phyloP scores from a whole-genome alignment of 1,139 yeast species.

The Taphrina populina region DNA sequence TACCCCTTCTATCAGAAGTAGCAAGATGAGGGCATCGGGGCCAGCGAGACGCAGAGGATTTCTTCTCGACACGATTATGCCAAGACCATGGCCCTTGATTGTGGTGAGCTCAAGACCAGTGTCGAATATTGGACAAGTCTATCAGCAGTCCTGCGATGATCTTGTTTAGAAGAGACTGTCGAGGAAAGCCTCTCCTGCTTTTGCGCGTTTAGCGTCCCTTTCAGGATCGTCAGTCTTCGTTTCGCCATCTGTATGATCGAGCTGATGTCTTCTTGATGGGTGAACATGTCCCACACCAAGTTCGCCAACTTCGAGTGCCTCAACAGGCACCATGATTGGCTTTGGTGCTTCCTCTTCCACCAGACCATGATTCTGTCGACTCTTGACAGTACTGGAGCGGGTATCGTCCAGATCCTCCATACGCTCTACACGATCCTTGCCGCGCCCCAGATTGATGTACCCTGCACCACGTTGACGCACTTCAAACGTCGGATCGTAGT shows the following conservation, averaged over 20 bases:
- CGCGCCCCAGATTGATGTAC: conserved; percentile 23
- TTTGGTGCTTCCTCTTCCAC: conserved; percentile 4
- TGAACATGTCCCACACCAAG: conserved; percentile 6
- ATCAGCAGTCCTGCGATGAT: too few relatives aligned
- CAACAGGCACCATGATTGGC: not conserved
- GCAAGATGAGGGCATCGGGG: too few relatives aligned
- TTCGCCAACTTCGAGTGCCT: not conserved
- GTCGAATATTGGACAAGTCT: not conserved
- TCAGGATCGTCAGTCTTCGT: not conserved
- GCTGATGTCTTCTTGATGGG: conserved; percentile 9
- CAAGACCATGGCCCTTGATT: too few relatives aligned
- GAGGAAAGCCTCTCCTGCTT: conserved; percentile 9
- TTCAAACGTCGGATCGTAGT: conserved; percentile 26
- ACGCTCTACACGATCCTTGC: conserved; percentile 14
- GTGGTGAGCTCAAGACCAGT: not conserved
- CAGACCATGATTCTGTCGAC: not conserved
- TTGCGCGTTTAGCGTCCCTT: conserved; percentile 1
- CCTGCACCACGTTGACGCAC: conserved; percentile 26
- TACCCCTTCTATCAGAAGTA: too few relatives aligned
- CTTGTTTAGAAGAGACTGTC: conserved; percentile 1
- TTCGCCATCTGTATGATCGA: not conserved
- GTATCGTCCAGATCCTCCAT: conserved; percentile 8
- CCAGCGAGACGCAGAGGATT: too few relatives aligned
- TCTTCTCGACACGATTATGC: too few relatives aligned
- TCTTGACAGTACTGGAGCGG: conserved; percentile 4